phyloP scores from a whole-genome alignment of 2,329 filamentous ascomycete genomes.

The Fusarium circinatum region DNA sequence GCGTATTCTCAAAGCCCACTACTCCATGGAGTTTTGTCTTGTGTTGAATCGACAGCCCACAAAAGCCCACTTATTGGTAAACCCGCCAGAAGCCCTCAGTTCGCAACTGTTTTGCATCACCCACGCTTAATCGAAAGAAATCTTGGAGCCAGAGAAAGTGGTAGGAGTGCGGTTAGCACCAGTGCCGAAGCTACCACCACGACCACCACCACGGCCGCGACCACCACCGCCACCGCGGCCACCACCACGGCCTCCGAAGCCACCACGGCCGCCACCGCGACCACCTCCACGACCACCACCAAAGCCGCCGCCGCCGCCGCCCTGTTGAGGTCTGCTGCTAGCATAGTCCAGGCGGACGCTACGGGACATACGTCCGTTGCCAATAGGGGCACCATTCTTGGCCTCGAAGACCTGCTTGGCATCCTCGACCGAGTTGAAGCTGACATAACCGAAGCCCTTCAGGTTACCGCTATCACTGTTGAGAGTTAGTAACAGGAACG shows the following conservation, averaged over 20 bases:
- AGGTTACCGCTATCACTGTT: conserved; percentile 78
- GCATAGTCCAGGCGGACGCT: conserved; percentile 86
- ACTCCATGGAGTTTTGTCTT: conserved; percentile 48
- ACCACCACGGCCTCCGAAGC: conserved; percentile 60
- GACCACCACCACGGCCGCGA: conserved; percentile 51
- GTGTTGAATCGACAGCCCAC: conserved; percentile 68
- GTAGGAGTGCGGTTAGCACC: conserved; percentile 42
- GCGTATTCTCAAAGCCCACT: conserved; percentile 66
- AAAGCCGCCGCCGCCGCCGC: conserved; percentile 60
- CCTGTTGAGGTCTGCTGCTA: conserved; percentile 70
- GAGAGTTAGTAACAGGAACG: conserved; percentile 21
- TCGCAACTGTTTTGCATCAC: conserved; percentile 40
- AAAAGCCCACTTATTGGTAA: conserved; percentile 56
- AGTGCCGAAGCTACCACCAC: conserved; percentile 30
- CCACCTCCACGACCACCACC: conserved; percentile 57
- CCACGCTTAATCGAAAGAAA: conserved; percentile 69
- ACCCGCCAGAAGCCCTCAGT: conserved; percentile 58
- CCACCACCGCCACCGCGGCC: conserved; percentile 55
- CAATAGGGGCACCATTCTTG: conserved; percentile 73
- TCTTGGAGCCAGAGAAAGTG: conserved; percentile 76
- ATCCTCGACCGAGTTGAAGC: conserved; percentile 84
- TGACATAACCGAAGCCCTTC: conserved; percentile 94
- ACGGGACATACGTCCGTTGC: conserved; percentile 75
- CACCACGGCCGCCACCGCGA: conserved; percentile 58
- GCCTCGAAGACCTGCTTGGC: conserved; percentile 78